Conservation (phyloP, 2,329 filamentous ascomycete genomes). For the Monilinia polystroma region DNA sequence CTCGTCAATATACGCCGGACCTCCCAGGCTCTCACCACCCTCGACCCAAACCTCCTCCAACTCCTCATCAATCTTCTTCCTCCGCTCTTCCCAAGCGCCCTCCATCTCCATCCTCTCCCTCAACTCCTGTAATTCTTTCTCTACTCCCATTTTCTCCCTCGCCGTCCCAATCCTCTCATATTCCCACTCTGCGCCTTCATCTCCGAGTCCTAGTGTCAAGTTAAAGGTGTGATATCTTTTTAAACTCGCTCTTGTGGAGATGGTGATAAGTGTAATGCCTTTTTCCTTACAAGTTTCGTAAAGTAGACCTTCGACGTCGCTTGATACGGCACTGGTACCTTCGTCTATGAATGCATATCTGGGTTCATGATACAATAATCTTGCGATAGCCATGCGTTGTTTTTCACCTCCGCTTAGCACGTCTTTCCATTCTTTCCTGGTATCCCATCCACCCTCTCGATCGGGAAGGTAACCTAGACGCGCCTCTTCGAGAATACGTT, state of each 20-base stretch:
- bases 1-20: slow-evolving; percentile 25
- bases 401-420: slow-evolving; percentile 97
- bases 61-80: slow-evolving; percentile 79
- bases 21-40: slow-evolving; percentile 33
- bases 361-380: slow-evolving; percentile 91
- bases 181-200: slow-evolving; percentile 83
- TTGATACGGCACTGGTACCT: slow-evolving; percentile 89
- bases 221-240: slow-evolving; percentile 97
- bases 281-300: slow-evolving; percentile 92
- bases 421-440: slow-evolving; percentile 97
- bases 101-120: slow-evolving; percentile 78
- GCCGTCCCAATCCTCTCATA: slow-evolving; percentile 93
- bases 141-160: slow-evolving; percentile 87
- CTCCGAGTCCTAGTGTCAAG: slow-evolving; percentile 77
- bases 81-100: slow-evolving; percentile 76
- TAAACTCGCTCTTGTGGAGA: slow-evolving; percentile 88
- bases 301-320: slow-evolving; percentile 88
- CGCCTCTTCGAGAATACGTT: slow-evolving; percentile 76
- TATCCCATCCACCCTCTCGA: slow-evolving; percentile 94
- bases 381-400: slow-evolving; percentile 88
- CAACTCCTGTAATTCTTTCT: slow-evolving; percentile 85
- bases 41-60: slow-evolving; percentile 50
- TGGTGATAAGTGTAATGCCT: slow-evolving; percentile 93
- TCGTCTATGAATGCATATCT: slow-evolving; percentile 94
- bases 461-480: slow-evolving; percentile 85